A percentile compares a stretch with the other conserved stretches of the same genome.
Evolutionary conservation across 805 yeast species (phyloP).

Genomic region (Schwanniomyces polymorphus): DNA sequence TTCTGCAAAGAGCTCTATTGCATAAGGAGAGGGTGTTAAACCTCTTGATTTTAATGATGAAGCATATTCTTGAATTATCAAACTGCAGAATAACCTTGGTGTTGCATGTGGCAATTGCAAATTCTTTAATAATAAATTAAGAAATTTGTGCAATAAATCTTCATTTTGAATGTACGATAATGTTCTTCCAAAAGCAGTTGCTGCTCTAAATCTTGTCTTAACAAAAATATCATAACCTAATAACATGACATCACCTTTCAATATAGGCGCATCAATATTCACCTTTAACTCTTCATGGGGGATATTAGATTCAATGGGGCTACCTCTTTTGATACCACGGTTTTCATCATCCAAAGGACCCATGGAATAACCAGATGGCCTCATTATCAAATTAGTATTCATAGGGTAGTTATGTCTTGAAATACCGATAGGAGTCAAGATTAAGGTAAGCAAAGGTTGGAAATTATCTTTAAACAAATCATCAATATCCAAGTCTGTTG

Average conservation of each 20-base stretch:
- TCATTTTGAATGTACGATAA: slow-evolving; percentile 49
- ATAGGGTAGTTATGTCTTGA: slow-evolving; percentile 85
- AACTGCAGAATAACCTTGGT: slow-evolving; percentile 69
- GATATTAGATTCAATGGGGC: slow-evolving; percentile 26
- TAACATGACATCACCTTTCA: slow-evolving; percentile 85
- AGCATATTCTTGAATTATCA: slow-evolving; percentile 72
- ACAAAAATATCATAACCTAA: slow-evolving; percentile 75
- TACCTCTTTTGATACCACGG: slow-evolving; percentile 52
- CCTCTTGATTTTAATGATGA: slow-evolving; percentile 19
- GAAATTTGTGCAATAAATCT: slow-evolving; percentile 37
- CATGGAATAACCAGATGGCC: slow-evolving; percentile 69
- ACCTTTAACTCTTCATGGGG: slow-evolving; percentile 63
- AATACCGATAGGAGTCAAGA: slow-evolving; percentile 94
- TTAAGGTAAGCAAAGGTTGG: slow-evolving; percentile 58
- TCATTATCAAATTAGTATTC: slow-evolving; percentile 71
- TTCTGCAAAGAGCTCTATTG: slow-evolving; percentile 21
- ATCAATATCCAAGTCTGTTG: slow-evolving; percentile 44
- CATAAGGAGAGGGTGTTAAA: slow-evolving; percentile 10
- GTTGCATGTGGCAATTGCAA: slow-evolving; percentile 71
- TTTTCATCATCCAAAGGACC: slow-evolving; percentile 23
- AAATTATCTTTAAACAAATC: slow-evolving; percentile 55
- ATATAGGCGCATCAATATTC: slow-evolving; percentile 91
- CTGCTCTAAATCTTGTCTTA: slow-evolving; percentile 72
- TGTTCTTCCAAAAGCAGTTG: slow-evolving; percentile 71
- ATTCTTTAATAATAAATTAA: slow-evolving; percentile 37